Percentiles rank a stretch among this genome's conserved stretches.
Conservation (phyloP, 306 rosid species). For the Aeschynomene evenia region DNA sequence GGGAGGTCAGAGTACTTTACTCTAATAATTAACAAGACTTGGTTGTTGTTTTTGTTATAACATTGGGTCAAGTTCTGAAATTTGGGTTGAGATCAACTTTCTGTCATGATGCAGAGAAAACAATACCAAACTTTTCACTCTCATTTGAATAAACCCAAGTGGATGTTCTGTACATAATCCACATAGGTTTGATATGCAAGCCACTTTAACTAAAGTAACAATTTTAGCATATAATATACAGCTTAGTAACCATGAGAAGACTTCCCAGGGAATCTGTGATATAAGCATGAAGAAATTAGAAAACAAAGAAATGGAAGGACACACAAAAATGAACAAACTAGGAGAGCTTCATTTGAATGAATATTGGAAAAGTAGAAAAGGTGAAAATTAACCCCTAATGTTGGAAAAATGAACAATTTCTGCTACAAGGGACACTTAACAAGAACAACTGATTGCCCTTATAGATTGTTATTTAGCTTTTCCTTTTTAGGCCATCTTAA, state of each 20-base stretch:
- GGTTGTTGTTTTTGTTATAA: no score
- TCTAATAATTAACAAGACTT: no score
- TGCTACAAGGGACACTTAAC: background rate
- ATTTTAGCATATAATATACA: background rate
- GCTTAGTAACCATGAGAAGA: background rate
- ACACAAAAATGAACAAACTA: background rate
- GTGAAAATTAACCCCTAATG: background rate
- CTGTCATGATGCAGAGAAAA: background rate
- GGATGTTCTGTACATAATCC: background rate
- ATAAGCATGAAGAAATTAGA: background rate
- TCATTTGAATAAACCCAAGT: background rate
- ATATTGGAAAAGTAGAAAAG: background rate
- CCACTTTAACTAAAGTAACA: background rate
- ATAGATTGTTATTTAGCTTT: background rate
- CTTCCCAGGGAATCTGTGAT: background rate
- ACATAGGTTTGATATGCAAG: background rate
- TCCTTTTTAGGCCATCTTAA: background rate
- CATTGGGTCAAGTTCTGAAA: no score
- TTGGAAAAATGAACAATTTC: background rate
- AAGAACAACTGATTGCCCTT: no score
- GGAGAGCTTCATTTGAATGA: slow-evolving; percentile 2
- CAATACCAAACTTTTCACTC: background rate
- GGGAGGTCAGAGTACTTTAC: no score
- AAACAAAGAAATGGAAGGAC: background rate
- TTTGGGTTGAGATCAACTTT: background rate